These are phyloP conservation scores for Hypoxylon sp. DNA, from an alignment of 2,329 filamentous ascomycete genomes.

Conservation along the genomic window DNA sequence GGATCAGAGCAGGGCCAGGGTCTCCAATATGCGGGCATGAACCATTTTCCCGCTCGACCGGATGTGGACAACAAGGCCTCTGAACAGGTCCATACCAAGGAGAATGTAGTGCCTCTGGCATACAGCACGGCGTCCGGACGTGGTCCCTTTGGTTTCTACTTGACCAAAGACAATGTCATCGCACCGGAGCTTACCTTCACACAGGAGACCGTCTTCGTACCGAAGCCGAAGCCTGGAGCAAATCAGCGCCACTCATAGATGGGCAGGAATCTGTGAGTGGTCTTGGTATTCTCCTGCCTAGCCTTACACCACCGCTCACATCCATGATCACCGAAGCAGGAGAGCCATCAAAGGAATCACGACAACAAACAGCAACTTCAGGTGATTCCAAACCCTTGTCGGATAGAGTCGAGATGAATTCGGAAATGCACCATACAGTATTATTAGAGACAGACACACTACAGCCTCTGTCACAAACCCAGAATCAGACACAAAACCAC, in stretches of 20 bases:
- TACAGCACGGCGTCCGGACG: conserved; percentile 1
- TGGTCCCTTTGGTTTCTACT: conserved; percentile 1
- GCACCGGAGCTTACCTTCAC: too few species aligned
- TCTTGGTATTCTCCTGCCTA: conserved; percentile 16
- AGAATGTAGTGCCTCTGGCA: too few species aligned
- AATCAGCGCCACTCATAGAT: conserved; percentile 42
- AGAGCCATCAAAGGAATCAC: conserved; percentile 4
- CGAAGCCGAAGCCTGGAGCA: too few species aligned
- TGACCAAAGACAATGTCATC: conserved; percentile 10
- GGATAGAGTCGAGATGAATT: neutral
- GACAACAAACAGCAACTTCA: conserved; percentile 6
- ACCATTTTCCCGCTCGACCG: neutral
- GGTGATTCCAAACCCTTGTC: neutral
- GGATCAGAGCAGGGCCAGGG: conserved; percentile 18
- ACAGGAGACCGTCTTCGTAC: too few species aligned
- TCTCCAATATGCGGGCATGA: neutral
- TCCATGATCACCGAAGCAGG: conserved; percentile 8
- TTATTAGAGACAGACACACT: neutral
- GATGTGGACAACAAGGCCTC: too few species aligned
- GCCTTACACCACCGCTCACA: neutral
- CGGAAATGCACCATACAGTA: neutral
- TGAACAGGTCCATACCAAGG: too few species aligned
- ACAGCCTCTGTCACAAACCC: conserved; percentile 7
- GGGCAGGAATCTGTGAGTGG: conserved; percentile 43
- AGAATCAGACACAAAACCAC: conserved; percentile 43